Percentiles rank a stretch among this genome's conserved stretches.
Conservation (phyloP, 2,329 filamentous ascomycete genomes). For the Aspergillus eucalypticola region DNA sequence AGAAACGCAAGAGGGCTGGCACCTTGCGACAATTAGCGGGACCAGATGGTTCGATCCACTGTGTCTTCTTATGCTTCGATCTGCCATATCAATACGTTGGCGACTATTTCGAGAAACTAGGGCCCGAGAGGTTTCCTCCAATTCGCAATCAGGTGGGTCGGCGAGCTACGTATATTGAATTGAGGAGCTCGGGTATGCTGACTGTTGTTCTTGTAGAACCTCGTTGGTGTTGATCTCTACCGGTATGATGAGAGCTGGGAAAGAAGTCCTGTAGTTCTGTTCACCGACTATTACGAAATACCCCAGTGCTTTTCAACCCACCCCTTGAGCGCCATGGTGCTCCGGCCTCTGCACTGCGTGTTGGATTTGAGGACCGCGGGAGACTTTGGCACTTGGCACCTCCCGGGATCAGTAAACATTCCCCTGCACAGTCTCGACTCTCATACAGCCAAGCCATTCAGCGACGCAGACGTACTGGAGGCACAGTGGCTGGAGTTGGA, state of each 20-base stretch:
- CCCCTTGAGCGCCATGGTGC: conserved; percentile 24
- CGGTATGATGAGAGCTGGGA: conserved; percentile 61
- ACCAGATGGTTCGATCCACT: conserved; percentile 50
- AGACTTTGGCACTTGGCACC: conserved; percentile 47
- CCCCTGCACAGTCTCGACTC: conserved; percentile 42
- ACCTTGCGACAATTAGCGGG: conserved; percentile 49
- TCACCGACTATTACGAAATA: conserved; percentile 42
- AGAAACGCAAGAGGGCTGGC: conserved; percentile 50
- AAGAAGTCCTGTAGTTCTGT: conserved; percentile 41
- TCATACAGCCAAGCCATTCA: conserved; percentile 49
- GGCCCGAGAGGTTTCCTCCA: conserved; percentile 49
- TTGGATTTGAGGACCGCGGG: conserved; percentile 48
- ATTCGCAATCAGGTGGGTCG: conserved; percentile 49
- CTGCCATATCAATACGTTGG: conserved; percentile 64
- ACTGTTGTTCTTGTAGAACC: conserved; percentile 35
- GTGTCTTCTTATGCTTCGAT: conserved; percentile 64
- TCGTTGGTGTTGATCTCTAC: conserved; percentile 54
- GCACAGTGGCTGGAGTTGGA: conserved; percentile 53
- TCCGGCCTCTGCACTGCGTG: conserved; percentile 37
- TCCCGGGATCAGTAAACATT: conserved; percentile 50
- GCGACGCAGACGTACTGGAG: conserved; percentile 45
- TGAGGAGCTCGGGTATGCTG: conserved; percentile 4
- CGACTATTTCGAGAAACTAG: conserved; percentile 61
- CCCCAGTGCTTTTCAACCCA: conserved; percentile 23
- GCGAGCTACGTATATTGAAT: background rate